Evolutionary conservation across 164 flowering plant species (phyloP), one percentile per base, ranked within the genome.

Genomic region (Aristolochia fimbriata): DNA sequence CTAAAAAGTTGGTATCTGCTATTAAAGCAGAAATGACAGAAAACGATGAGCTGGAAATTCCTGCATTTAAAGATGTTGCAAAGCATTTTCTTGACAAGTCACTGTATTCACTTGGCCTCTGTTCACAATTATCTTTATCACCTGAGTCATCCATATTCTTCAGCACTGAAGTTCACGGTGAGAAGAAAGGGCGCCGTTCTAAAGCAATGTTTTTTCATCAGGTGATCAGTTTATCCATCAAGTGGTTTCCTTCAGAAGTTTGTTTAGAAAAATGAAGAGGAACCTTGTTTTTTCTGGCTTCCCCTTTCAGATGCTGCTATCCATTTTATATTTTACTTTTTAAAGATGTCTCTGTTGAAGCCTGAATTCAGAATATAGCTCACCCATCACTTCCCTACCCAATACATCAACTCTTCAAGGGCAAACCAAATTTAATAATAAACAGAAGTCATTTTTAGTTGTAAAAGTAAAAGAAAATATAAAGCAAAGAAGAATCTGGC

Each of bases 1-100:
- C 98, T 2, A 76, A 74, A 76, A 88, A 88, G 66, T 56, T 91
- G 56, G 62, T 91, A 62, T 69, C 91, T 14, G 60, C 74, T 25
- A 63, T 91, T n/a, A 87, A 76, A 81, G 70, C 74, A 27, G 87
- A 91, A 62, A 2, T 82, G 27, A 47, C 65, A 47, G 65, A 56
- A 49, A 71, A 57, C 55, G 80, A 78, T 57, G 91, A 76, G 52
- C 57, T 54, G 60, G 86, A 81, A 65, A 41, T 81, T 15, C 70
- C 85, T 21, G 51, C 71, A 17, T 60, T 87, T 37, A 81, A 73
- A 69, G 79, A 78, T 49, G 64, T 73, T 2, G 81, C 82, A 0
- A 83, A 75, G 68, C 80, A 75, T 68, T 60, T 88, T 63, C n/a
- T 82, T 22, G 89, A 92, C 65, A 87, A 83, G 70, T 85, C 98